Evolutionary conservation across 2,329 filamentous ascomycete species (phyloP), one percentile per base, ranked within the genome.

Genomic region (Aspergillus arachidicola): DNA sequence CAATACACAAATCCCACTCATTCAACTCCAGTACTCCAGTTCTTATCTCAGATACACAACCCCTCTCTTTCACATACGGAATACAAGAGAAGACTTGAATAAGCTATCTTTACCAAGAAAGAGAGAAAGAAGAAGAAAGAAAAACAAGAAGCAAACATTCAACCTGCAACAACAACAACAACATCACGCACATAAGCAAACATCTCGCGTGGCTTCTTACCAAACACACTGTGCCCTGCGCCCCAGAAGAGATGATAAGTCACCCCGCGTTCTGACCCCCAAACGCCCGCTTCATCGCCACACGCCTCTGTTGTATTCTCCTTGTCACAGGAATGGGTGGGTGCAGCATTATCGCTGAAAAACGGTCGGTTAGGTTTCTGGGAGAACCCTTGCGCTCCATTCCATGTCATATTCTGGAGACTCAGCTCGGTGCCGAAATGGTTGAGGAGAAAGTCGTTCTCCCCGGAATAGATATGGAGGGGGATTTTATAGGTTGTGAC

Each of bases 391-490:
- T 78, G 76, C 4, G 62, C 64, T 5, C 77, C 76, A 36, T 69
- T 64, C 77, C 77, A 80, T 14, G 78, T 79, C 77, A 80, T 79
- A 58, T 79, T 80, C 62, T 80, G 76, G 38, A 80, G 66, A 6
- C 67, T 69, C 6, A 79, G 61, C 53, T 79, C 74, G 10, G 71
- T 71, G 4, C 76, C 78, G 57, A 76, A 54, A 63, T 79, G 75
- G 58, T 78, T 79, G 63, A 79, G 67, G 36, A 79, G 59, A 70
- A 79, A 72, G 66, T 80, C 77, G 64, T 73, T 66, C 58, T 78
- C 71, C n/a, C 77, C 77, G 12, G 72, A 71, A 59, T 76, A 80
- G 45, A 80, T 60, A 61, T 79, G 76, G 6, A 79, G 66, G 14
- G 72, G 70, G 61, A 78, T 59, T 16, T 73, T 75, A 59, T 77